Evolutionary conservation across 176 grass and related monocot species (phyloP).

Genomic region (Carex pumila): DNA sequence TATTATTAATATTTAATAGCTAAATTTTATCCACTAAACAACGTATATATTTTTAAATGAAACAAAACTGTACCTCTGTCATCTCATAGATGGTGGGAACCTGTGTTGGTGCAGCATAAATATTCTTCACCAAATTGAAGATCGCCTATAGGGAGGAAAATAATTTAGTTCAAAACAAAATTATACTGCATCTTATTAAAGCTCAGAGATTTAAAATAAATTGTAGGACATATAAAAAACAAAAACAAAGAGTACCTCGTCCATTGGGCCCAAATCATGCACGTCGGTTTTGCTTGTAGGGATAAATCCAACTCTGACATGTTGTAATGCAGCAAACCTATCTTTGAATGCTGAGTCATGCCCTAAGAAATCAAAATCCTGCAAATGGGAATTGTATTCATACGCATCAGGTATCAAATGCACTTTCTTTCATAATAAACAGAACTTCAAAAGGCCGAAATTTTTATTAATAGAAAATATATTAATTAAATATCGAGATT

Average conservation of each 20-base stretch:
- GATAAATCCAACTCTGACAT: constrained; percentile 70
- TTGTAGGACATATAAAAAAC: background rate
- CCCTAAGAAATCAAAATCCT: constrained; percentile 92
- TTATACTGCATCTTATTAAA: background rate
- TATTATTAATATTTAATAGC: background rate
- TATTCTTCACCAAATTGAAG: constrained; percentile 81
- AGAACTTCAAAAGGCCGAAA: background rate
- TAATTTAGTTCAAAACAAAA: background rate
- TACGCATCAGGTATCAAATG: background rate
- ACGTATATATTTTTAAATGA: background rate
- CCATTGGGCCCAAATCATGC: constrained; percentile 84
- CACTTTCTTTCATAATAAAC: background rate
- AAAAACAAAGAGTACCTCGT: constrained; percentile 42
- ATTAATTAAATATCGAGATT: too few species aligned
- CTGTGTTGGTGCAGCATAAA: constrained; percentile 82
- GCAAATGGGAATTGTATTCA: background rate
- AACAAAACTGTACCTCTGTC: constrained; percentile 49
- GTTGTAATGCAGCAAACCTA: constrained; percentile 54
- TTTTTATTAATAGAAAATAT: too few species aligned
- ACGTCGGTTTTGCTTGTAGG: constrained; percentile 79
- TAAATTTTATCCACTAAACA: background rate
- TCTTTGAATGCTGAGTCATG: constrained; percentile 97
- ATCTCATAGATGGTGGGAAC: constrained; percentile 66
- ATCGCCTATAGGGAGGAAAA: constrained; percentile 35
- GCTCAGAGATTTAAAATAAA: background rate